A percentile compares a stretch with the other conserved stretches of the same genome.
Evolutionary conservation across 2,329 filamentous ascomycete genomes (phyloP).

Genomic region (Curvularia eragrostidis): DNA sequence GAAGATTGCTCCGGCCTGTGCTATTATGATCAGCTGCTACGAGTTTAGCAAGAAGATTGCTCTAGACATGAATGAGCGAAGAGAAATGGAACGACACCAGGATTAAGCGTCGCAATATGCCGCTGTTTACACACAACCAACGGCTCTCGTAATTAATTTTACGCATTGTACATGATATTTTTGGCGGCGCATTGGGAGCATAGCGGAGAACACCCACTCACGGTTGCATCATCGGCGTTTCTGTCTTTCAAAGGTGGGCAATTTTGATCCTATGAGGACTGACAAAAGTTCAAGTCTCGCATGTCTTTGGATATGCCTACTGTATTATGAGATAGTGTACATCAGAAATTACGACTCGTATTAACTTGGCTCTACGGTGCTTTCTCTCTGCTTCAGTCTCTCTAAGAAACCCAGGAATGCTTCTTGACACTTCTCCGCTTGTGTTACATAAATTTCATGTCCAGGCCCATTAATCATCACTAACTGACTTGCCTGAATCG

Average conservation of each 20-base stretch:
- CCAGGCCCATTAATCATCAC: conserved; percentile 39
- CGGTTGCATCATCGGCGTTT: conserved; percentile 16
- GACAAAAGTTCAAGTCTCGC: background rate
- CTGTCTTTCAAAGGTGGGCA: conserved; percentile 2
- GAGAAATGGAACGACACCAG: conserved; percentile 33
- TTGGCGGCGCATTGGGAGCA: conserved; percentile 14
- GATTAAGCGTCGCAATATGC: conserved; percentile 7
- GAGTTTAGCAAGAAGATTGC: conserved; percentile 94
- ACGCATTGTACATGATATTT: conserved; percentile 7
- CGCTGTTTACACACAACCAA: background rate
- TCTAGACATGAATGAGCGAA: conserved; percentile 71
- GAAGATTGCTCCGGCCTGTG: conserved; percentile 94
- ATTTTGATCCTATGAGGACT: background rate
- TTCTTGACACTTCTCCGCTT: conserved; percentile 36
- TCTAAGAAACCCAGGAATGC: conserved; percentile 48
- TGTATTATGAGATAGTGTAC: background rate
- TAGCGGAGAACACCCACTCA: conserved; percentile 8
- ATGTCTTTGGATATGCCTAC: background rate
- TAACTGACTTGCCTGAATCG: conserved; percentile 29
- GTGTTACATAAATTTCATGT: conserved; percentile 48
- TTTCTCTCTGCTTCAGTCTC: background rate
- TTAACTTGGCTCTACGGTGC: background rate
- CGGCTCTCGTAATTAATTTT: conserved; percentile 1
- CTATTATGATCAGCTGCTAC: conserved; percentile 99
- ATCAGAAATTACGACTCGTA: background rate